Conservation (phyloP, 768 basidiomycete species). For the Rickenella mellea region DNA sequence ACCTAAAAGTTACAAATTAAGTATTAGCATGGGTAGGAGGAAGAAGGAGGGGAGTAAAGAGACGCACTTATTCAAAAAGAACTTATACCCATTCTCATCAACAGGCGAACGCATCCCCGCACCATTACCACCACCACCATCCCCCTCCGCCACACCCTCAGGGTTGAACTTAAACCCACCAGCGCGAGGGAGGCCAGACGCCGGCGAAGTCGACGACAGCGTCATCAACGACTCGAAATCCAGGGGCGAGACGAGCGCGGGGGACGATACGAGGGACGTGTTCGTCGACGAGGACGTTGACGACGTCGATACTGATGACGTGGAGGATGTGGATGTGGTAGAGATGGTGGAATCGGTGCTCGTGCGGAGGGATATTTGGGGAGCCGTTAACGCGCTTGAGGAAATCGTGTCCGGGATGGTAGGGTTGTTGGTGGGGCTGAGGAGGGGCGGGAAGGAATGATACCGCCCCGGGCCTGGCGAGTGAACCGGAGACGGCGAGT, state of each 20-base stretch:
- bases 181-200: conserved; percentile 1
- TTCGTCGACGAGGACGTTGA: too few relatives aligned
- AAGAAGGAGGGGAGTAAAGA: conserved; percentile 4
- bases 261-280: conserved; percentile 32
- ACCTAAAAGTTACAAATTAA: conserved; percentile 30
- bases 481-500: background rate
- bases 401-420: background rate
- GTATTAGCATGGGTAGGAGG: conserved; percentile 2
- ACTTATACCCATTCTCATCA: conserved; percentile 33
- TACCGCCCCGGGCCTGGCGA: background rate
- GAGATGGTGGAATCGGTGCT: too few relatives aligned
- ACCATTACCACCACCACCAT: conserved; percentile 4
- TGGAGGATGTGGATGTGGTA: too few relatives aligned
- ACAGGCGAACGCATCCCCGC: background rate
- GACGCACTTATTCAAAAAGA: conserved; percentile 57
- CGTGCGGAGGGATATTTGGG: too few relatives aligned
- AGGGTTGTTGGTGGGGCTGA: too few relatives aligned
- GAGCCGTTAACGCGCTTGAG: too few relatives aligned
- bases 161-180: too few relatives aligned
- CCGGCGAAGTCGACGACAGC: conserved; percentile 6
- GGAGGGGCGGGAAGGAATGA: background rate
- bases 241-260: conserved; percentile 33
- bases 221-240: conserved; percentile 32
- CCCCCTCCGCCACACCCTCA: conserved; percentile 4
- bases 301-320: too few relatives aligned